These are phyloP conservation scores for Aspergillus nanangensis DNA, from an alignment of 495 filamentous ascomycete genomes.

Conservation along the genomic window DNA sequence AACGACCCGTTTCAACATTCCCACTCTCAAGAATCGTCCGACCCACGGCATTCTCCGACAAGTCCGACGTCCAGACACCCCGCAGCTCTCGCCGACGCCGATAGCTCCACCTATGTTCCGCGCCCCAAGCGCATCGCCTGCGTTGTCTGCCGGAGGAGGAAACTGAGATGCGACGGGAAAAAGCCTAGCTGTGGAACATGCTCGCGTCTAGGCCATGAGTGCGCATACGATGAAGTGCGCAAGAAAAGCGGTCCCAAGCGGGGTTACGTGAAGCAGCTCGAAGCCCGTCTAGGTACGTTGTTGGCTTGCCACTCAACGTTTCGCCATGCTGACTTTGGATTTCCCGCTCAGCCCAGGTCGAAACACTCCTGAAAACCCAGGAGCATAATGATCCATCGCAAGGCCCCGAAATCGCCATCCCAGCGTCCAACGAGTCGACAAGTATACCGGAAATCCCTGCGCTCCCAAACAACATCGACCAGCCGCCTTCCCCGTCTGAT, in stretches of 20 bases:
- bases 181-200: conserved; percentile 91
- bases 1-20: conserved; percentile 51
- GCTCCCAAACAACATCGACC: conserved; percentile 17
- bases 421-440: conserved; percentile 20
- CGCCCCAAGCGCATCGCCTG: conserved; percentile 95
- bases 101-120: conserved; percentile 56
- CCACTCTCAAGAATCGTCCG: conserved; percentile 22
- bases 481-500: conserved; percentile 19
- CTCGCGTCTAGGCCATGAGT: conserved; percentile 80
- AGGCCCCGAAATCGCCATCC: conserved; percentile 19
- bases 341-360: conserved; percentile 75
- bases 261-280: conserved; percentile 96
- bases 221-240: conserved; percentile 91
- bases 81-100: conserved; percentile 37
- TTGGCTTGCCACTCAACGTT: neutral
- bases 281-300: conserved; percentile 79
- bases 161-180: conserved; percentile 71
- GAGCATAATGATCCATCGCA: conserved; percentile 20
- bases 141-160: conserved; percentile 89
- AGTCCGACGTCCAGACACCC: conserved; percentile 26
- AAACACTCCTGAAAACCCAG: conserved; percentile 77
- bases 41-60: conserved; percentile 15
- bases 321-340: neutral
- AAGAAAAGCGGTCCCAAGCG: conserved; percentile 98
- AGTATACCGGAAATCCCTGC: conserved; percentile 22